Conservation (phyloP, 2,329 filamentous ascomycete species). For the Stagonosporopsis vannaccii region DNA sequence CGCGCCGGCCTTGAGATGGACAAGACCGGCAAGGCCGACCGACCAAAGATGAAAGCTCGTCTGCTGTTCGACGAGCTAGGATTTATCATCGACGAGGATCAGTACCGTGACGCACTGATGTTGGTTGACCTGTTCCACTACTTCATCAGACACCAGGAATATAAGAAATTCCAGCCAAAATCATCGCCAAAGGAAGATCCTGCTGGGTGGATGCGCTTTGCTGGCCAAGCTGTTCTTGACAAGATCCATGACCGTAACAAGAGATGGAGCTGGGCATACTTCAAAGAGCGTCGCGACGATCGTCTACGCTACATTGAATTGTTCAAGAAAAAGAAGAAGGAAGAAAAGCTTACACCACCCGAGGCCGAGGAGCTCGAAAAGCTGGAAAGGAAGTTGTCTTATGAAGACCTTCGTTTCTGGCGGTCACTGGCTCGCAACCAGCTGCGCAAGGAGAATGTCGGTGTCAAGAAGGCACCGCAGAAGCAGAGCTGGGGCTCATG, state of each 20-base stretch:
- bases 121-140: conserved; percentile 98
- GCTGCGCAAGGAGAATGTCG: conserved; percentile 91
- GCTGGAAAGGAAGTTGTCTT: conserved; percentile 86
- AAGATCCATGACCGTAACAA: conserved; percentile 96
- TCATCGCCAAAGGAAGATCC: conserved; percentile 87
- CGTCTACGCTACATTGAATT: conserved; percentile 87
- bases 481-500: conserved; percentile 90
- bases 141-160: conserved; percentile 96
- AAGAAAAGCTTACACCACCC: conserved; percentile 69
- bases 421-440: conserved; percentile 92
- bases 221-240: conserved; percentile 83
- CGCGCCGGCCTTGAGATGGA: conserved; percentile 94
- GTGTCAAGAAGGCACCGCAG: conserved; percentile 76
- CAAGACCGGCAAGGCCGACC: conserved; percentile 82
- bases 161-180: conserved; percentile 90
- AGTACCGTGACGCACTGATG: conserved; percentile 97
- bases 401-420: conserved; percentile 98
- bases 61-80: conserved; percentile 97
- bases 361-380: conserved; percentile 76
- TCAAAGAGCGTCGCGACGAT: conserved; percentile 90
- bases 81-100: conserved; percentile 94
- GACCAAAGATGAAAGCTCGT: conserved; percentile 87
- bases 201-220: conserved; percentile 89
- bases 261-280: conserved; percentile 95
- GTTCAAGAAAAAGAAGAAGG: conserved; percentile 89